These are phyloP conservation scores for Nakazawaea anatomiae DNA, from an alignment of 805 yeast genomes.

Conservation along the genomic window DNA sequence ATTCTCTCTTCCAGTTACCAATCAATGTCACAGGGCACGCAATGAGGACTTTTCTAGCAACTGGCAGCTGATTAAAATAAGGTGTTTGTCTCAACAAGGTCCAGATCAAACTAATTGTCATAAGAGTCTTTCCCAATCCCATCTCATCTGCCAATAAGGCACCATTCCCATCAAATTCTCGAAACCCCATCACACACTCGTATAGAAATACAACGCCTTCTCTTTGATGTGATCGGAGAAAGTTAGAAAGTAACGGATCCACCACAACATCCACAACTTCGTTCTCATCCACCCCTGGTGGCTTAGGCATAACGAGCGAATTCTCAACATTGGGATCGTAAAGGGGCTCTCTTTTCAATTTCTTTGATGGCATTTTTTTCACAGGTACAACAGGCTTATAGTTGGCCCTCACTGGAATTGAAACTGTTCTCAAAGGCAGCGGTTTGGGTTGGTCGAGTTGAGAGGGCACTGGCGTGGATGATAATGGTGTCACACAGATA, in stretches of 20 bases:
- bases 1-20: constrained; percentile 83
- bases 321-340: constrained; percentile 29
- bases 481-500: neutral
- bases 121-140: constrained; percentile 92
- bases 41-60: constrained; percentile 56
- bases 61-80: constrained; percentile 24
- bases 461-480: neutral
- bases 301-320: constrained; percentile 37
- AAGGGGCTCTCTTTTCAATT: constrained; percentile 24
- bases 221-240: constrained; percentile 77
- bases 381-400: constrained; percentile 5
- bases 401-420: constrained; percentile 1
- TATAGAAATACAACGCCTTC: constrained; percentile 82
- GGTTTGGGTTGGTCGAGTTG: neutral
- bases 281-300: constrained; percentile 12
- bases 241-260: constrained; percentile 48
- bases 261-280: constrained; percentile 43
- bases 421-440: neutral
- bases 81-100: constrained; percentile 71
- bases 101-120: constrained; percentile 81
- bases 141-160: constrained; percentile 92
- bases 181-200: constrained; percentile 72
- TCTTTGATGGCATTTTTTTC: neutral
- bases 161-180: constrained; percentile 50
- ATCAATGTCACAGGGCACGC: constrained; percentile 91